phyloP scores from a whole-genome alignment of 2,329 filamentous ascomycete genomes.

The Pestalotiopsis sp. region DNA sequence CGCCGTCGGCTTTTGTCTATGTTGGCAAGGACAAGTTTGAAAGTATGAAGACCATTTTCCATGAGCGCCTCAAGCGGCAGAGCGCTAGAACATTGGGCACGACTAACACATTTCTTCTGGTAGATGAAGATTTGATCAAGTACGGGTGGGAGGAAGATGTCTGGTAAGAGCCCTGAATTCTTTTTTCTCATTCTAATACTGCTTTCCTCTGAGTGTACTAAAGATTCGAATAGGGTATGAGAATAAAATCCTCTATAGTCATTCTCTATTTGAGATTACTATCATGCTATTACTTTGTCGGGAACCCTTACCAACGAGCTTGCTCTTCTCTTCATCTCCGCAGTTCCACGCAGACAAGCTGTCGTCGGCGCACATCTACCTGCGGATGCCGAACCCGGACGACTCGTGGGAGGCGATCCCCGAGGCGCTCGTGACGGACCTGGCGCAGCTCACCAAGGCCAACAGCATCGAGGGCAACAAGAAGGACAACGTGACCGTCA shows the following conservation, averaged over 20 bases:
- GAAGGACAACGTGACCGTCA: conserved; percentile 94
- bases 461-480: conserved; percentile 99
- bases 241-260: background rate
- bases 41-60: conserved; percentile 58
- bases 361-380: conserved; percentile 93
- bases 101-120: background rate
- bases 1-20: conserved; percentile 85
- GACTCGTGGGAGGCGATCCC: conserved; percentile 84
- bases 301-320: background rate
- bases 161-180: conserved; percentile 59
- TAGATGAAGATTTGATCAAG: conserved; percentile 96
- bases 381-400: conserved; percentile 71
- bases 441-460: conserved; percentile 96
- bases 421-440: conserved; percentile 73
- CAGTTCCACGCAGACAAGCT: conserved; percentile 98
- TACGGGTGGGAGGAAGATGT: conserved; percentile 94
- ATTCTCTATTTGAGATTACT: background rate
- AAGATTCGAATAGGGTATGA: conserved; percentile 1
- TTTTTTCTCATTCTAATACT: conserved; percentile 23
- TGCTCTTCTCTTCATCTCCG: background rate
- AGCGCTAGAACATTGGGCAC: background rate
- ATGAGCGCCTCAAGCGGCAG: background rate
- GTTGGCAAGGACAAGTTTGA: conserved; percentile 99
- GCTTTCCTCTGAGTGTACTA: conserved; percentile 4
- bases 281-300: background rate